Evolutionary conservation across 768 basidiomycete genomes (phyloP).

Genomic region (Arthromyces matolae): DNA sequence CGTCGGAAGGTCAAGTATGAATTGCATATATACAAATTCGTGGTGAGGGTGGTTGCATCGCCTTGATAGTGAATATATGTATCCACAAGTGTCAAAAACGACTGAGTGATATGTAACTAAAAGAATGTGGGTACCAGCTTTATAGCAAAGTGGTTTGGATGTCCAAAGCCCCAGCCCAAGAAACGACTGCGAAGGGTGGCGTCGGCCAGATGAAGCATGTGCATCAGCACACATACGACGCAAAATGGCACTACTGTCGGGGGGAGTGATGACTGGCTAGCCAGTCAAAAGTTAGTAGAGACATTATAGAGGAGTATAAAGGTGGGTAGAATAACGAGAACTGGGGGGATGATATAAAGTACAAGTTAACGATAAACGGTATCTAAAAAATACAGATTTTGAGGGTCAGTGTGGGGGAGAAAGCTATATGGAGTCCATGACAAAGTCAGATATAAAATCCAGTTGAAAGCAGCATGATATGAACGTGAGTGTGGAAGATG

Average conservation of each 20-base stretch:
- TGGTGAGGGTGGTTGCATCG: too few relatives aligned
- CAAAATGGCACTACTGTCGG: constrained; percentile 12
- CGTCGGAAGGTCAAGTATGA: too few relatives aligned
- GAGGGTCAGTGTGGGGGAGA: constrained; percentile 2
- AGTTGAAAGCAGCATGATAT: constrained; percentile 2
- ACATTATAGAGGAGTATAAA: constrained; percentile 13
- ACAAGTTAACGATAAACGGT: constrained; percentile 8
- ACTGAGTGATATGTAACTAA: constrained; percentile 2
- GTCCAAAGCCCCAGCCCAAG: constrained; percentile 12
- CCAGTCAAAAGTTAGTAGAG: constrained; percentile 11
- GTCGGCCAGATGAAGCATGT: background rate
- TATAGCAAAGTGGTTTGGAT: background rate
- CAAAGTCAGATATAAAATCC: background rate
- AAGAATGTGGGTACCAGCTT: constrained; percentile 13
- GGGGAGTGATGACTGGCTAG: constrained; percentile 7
- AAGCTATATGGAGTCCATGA: constrained; percentile 6
- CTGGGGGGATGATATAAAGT: constrained; percentile 7
- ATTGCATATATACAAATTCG: too few relatives aligned
- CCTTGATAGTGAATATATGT: background rate
- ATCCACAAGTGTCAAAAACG: background rate
- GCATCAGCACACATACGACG: constrained; percentile 5
- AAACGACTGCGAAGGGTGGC: background rate
- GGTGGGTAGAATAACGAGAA: background rate
- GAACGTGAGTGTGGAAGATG: background rate
- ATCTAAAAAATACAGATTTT: constrained; percentile 20